Percentiles rank a stretch among this genome's conserved stretches.
phyloP scores from a whole-genome alignment of 2,329 filamentous ascomycete genomes.

The Graphium sp. region DNA sequence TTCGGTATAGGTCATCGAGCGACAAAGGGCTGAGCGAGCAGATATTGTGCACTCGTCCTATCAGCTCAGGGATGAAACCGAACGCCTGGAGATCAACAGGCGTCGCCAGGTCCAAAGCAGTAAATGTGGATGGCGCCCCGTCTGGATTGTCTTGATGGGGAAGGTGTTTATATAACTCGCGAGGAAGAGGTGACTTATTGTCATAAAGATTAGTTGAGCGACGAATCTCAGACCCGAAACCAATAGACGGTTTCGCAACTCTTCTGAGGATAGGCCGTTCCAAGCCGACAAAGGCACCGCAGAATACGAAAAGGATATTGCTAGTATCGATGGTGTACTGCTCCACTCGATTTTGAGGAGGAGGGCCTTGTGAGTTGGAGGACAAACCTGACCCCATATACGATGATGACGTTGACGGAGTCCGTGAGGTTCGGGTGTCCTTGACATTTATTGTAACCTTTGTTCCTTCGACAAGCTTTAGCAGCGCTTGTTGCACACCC shows the following conservation, averaged over 20 bases:
- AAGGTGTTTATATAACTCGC: constrained; percentile 38
- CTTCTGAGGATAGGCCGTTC: constrained; percentile 77
- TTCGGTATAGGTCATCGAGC: constrained; percentile 54
- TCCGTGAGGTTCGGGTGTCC: constrained; percentile 44
- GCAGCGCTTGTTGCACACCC: constrained; percentile 84
- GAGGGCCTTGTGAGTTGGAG: constrained; percentile 27
- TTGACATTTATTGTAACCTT: constrained; percentile 88
- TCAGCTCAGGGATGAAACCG: constrained; percentile 87
- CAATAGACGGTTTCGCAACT: constrained; percentile 73
- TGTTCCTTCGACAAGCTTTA: constrained; percentile 93
- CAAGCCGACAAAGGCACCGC: constrained; percentile 83
- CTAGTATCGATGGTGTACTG: constrained; percentile 73
- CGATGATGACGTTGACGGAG: constrained; percentile 28
- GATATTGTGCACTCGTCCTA: constrained; percentile 85
- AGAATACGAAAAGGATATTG: constrained; percentile 95
- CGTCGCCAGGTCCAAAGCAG: constrained; percentile 53
- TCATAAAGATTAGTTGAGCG: constrained; percentile 23
- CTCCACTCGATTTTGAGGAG: constrained; percentile 34
- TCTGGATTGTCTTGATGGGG: constrained; percentile 27
- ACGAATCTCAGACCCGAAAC: constrained; percentile 75
- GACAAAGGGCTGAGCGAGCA: constrained; percentile 69
- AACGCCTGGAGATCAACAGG: constrained; percentile 67
- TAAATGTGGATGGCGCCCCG: constrained; percentile 31
- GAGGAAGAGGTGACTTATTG: constrained; percentile 33
- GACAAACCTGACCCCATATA: no score